Percentiles rank a stretch among this genome's conserved stretches.
Conservation (phyloP, 2,329 filamentous ascomycete species). For the Aspergillus sergii region DNA sequence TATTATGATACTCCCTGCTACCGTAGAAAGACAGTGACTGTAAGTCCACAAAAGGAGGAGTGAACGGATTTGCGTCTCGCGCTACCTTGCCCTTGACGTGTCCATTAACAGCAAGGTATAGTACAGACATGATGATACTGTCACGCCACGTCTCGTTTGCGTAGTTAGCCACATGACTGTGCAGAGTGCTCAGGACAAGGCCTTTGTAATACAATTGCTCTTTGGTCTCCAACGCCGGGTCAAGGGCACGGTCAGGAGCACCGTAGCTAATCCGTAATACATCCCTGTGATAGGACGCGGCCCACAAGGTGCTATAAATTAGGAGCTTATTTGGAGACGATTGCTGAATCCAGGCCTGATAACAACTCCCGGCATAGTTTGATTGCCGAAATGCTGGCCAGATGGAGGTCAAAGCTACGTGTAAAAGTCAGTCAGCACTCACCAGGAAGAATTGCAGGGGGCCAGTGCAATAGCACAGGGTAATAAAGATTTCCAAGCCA, state of each 20-base stretch:
- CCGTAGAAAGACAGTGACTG: constrained; percentile 12
- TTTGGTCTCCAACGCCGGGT: constrained; percentile 4
- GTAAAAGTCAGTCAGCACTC: background rate
- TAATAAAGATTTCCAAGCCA: background rate
- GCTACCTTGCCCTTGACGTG: background rate
- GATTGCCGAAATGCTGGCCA: constrained; percentile 1
- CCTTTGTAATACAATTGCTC: constrained; percentile 13
- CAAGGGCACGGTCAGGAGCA: background rate
- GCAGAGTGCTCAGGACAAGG: constrained; percentile 1
- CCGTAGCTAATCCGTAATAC: constrained; percentile 12
- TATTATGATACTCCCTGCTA: constrained; percentile 10
- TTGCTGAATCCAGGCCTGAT: constrained; percentile 7
- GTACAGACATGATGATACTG: constrained; percentile 8
- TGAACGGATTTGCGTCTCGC: constrained; percentile 12
- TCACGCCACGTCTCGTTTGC: background rate
- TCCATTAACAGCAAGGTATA: constrained; percentile 12
- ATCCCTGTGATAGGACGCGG: constrained; percentile 12
- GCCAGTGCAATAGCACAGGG: background rate
- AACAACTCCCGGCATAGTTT: constrained; percentile 1
- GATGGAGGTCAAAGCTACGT: background rate
- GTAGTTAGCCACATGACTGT: constrained; percentile 1
- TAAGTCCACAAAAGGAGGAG: constrained; percentile 4
- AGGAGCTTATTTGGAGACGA: background rate
- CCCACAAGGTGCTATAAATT: constrained; percentile 8
- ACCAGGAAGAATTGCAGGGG: background rate